Evolutionary conservation across 2,329 filamentous ascomycete genomes (phyloP).

Genomic region (Pseudocercospora eumusae): DNA sequence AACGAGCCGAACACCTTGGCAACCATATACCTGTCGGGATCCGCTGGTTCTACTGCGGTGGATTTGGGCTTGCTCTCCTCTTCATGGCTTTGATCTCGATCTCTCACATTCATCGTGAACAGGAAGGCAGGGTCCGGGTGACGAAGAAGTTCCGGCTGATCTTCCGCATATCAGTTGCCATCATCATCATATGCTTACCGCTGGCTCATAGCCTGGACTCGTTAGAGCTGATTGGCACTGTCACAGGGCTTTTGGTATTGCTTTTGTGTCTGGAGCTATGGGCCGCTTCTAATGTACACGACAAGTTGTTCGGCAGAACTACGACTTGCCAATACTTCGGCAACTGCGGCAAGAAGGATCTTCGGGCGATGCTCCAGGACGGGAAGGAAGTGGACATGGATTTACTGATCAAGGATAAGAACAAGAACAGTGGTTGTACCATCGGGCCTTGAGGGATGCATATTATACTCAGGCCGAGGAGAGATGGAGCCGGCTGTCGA

Average conservation of each 20-base stretch:
- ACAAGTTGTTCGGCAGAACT: conserved; percentile 23
- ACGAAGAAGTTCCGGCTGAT: conserved; percentile 55
- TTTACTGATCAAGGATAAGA: conserved; percentile 18
- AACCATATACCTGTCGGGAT: conserved; percentile 55
- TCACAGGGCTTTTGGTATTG: conserved; percentile 43
- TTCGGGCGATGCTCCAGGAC: conserved; percentile 27
- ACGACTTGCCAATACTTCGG: conserved; percentile 35
- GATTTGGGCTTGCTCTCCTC: conserved; percentile 58
- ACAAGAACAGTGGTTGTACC: conserved; percentile 24
- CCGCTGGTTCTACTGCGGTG: conserved; percentile 66
- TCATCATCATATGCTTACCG: conserved; percentile 59
- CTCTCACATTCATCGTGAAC: conserved; percentile 58
- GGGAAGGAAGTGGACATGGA: conserved; percentile 28
- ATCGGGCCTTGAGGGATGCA: conserved; percentile 16
- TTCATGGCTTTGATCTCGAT: conserved; percentile 58
- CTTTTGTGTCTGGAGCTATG: conserved; percentile 43
- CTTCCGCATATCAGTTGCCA: conserved; percentile 53
- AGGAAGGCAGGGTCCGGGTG: conserved; percentile 51
- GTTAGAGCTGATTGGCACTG: conserved; percentile 43
- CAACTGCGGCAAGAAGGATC: conserved; percentile 44
- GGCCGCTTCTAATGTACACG: conserved; percentile 26
- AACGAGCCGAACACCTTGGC: conserved; percentile 46
- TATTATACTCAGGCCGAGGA: background rate
- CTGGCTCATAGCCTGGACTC: conserved; percentile 44
- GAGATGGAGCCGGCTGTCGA: too few species aligned